These are phyloP conservation scores for Bolboschoenus planiculmis DNA, from an alignment of 176 grass and related monocot species.

Conservation along the genomic window DNA sequence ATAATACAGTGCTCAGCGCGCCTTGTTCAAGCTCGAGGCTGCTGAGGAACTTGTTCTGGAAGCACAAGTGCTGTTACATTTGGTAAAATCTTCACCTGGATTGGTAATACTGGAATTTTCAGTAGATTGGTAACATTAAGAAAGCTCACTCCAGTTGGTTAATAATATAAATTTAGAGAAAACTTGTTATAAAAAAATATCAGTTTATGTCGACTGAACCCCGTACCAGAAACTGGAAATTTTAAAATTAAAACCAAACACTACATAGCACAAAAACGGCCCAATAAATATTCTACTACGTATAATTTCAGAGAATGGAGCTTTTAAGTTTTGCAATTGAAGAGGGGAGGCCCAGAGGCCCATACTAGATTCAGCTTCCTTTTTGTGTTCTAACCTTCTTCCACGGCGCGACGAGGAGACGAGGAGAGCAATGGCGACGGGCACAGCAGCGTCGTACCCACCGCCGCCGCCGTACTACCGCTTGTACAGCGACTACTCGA, in stretches of 20 bases:
- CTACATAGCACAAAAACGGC: background rate
- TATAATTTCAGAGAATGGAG: background rate
- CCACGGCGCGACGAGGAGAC: background rate
- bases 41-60: background rate
- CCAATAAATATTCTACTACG: background rate
- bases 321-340: background rate
- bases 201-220: background rate
- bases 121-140: background rate
- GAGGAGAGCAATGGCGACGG: slow-evolving; percentile 25
- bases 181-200: background rate
- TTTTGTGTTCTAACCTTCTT: background rate
- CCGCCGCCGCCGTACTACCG: slow-evolving; percentile 78
- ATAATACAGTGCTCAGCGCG: no score
- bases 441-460: slow-evolving; percentile 60
- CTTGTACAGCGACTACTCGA: slow-evolving; percentile 63
- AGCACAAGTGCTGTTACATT: background rate
- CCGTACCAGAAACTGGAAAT: no score
- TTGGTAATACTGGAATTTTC: background rate
- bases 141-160: no score
- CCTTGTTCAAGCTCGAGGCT: no score
- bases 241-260: background rate
- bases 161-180: no score
- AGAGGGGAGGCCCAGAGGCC: background rate
- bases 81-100: background rate
- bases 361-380: background rate